Base-by-base conservation (phyloP, 805 yeast species). In the Clavispora fructus region DNA sequence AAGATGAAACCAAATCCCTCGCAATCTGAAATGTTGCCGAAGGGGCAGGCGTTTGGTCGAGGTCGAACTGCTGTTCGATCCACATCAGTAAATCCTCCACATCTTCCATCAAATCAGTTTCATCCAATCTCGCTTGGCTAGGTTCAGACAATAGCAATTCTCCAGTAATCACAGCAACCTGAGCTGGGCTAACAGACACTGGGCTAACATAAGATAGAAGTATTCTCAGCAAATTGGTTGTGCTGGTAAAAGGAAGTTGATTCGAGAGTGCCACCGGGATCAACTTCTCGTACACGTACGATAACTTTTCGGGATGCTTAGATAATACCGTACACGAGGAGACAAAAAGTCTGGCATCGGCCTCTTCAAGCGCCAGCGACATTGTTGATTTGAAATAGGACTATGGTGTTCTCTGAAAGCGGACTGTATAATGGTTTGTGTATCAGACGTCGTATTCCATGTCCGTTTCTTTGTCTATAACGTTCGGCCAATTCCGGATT, bases 301-400 rank as follows among this genome's bases (percentile, higher is more conserved):
- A 35, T 9, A 42, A 27, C 12, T 38, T 31, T 4, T 32, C 39
- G 2, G 58, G 58, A 16, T 38, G n/a, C 10, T 11, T 23, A 10
- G 43, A 45, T 10, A 48, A 28, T 17, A 49, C 49, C 2, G 14
- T 32, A 25, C 48, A 26, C 1, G 45, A 43, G 39, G 33, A 43
- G n/a, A 48, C 48, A 41, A 48, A 48, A 5, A 50, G 41, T 5
- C 43, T 45, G 7, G 58, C 53, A 16, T 54, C 56, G 6, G 43
- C 50, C 14, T 43, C 47, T 8, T 38, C 32, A n/a, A 35, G 19
- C 6, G 49, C 33, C 19, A 27, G 26, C 9, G 42, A 31, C 29
- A 37, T 37, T 14, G 29, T 37, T 17, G 4, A 5, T 8, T 7
- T 13, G 17, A 17, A 17, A 31, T 31, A n/a, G n/a, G 17, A 31